phyloP scores from a whole-genome alignment of 805 yeast species.

The Ogataea chonburiensis region DNA sequence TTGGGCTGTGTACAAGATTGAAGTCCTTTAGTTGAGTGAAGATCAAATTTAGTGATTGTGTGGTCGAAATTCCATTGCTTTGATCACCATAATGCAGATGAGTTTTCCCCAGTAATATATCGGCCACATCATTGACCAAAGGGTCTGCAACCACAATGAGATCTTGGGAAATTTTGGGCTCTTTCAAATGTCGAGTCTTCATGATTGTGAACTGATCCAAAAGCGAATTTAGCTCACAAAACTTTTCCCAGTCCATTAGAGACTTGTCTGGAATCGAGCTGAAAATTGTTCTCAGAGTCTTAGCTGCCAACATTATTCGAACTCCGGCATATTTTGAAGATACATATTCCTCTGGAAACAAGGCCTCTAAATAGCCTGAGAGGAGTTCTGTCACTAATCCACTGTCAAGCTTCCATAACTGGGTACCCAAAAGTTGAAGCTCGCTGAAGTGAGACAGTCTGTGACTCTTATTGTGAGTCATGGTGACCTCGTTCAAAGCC shows the following conservation, averaged over 20 bases:
- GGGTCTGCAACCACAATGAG: slow-evolving; percentile 5
- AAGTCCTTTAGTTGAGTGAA: slow-evolving; percentile 11
- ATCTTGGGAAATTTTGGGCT: not conserved
- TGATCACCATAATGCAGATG: not conserved
- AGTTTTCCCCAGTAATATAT: slow-evolving; percentile 7
- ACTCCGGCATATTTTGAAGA: no score
- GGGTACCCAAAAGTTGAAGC: no score
- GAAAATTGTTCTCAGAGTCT: no score
- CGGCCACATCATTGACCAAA: slow-evolving; percentile 9
- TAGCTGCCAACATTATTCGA: no score
- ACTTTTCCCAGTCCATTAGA: slow-evolving; percentile 9
- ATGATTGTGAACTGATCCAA: slow-evolving; percentile 8
- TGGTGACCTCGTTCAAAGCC: no score
- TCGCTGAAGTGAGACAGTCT: no score
- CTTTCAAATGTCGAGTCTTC: slow-evolving; percentile 1
- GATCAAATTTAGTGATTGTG: slow-evolving; percentile 9
- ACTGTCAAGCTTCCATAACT: no score
- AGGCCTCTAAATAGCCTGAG: no score
- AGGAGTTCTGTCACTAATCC: no score
- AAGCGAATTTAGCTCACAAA: slow-evolving; percentile 4
- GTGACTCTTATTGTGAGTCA: no score
- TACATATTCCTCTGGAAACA: no score
- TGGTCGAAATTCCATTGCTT: slow-evolving; percentile 4
- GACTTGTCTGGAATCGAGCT: no score
- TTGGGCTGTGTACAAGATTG: not conserved